A percentile compares a stretch with the other conserved stretches of the same genome.
Conservation (phyloP, 768 basidiomycete species). For the Tylopilus rubrobrunneus region DNA sequence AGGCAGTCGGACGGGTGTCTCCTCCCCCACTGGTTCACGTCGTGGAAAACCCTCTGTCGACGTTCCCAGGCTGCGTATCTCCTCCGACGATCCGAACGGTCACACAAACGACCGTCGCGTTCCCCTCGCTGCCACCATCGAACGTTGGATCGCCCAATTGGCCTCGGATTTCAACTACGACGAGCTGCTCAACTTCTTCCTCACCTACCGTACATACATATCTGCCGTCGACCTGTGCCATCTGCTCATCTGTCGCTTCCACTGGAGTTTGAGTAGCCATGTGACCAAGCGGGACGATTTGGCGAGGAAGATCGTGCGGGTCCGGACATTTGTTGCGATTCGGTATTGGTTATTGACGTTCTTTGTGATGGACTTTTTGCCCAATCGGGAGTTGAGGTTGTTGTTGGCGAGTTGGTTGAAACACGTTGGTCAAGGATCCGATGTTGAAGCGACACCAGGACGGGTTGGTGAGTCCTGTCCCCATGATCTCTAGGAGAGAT, state of each 20-base stretch:
- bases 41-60: slow-evolving; percentile 26
- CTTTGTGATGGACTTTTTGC: slow-evolving; percentile 84
- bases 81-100: slow-evolving; percentile 28
- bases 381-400: slow-evolving; percentile 71
- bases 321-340: slow-evolving; percentile 86
- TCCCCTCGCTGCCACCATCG: slow-evolving; percentile 87
- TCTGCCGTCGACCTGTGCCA: slow-evolving; percentile 75
- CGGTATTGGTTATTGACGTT: slow-evolving; percentile 90
- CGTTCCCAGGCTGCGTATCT: slow-evolving; percentile 27
- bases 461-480: slow-evolving; percentile 59
- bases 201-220: slow-evolving; percentile 88
- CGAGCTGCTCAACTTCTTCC: slow-evolving; percentile 84
- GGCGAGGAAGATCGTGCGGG: slow-evolving; percentile 73
- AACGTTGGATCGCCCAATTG: slow-evolving; percentile 89
- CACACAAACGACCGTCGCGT: slow-evolving; percentile 33
- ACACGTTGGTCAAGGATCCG: slow-evolving; percentile 70
- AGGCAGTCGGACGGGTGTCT: slow-evolving; percentile 35
- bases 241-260: slow-evolving; percentile 81
- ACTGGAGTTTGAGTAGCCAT: slow-evolving; percentile 66
- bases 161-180: slow-evolving; percentile 85
- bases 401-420: slow-evolving; percentile 78
- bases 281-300: slow-evolving; percentile 54
- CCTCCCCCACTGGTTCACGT: slow-evolving; percentile 39
- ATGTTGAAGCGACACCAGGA: slow-evolving; percentile 61
- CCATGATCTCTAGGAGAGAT: not conserved